Conservation (phyloP, 345 rosid genomes). For the Dimocarpus longan region DNA sequence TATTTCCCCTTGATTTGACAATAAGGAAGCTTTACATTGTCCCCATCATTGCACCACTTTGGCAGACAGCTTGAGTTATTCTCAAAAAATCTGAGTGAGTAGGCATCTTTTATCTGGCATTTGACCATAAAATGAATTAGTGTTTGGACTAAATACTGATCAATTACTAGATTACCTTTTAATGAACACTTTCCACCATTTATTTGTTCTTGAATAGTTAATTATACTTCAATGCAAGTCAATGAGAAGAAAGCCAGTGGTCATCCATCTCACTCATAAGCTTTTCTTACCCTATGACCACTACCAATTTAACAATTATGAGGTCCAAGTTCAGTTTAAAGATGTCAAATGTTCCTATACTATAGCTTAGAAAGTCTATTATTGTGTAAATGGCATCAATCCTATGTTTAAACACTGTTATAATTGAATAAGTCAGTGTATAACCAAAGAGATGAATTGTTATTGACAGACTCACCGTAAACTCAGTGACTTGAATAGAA, state of each 20-base stretch:
- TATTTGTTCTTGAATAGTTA: background rate
- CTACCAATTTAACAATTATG: background rate
- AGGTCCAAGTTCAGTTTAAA: background rate
- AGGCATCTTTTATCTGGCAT: slow-evolving; percentile 87
- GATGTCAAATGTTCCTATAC: background rate
- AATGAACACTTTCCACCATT: background rate
- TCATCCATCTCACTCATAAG: background rate
- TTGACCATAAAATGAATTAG: slow-evolving; percentile 12
- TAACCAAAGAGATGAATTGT: background rate
- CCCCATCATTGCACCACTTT: slow-evolving; percentile 88
- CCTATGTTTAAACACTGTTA: background rate
- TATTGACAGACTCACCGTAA: slow-evolving; percentile 62
- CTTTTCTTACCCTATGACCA: slow-evolving; percentile 3
- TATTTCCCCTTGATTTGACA: slow-evolving; percentile 93
- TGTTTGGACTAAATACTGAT: background rate
- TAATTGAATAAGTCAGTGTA: background rate
- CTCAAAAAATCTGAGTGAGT: slow-evolving; percentile 72
- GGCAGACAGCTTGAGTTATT: slow-evolving; percentile 81
- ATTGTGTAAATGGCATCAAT: background rate
- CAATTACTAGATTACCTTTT: background rate
- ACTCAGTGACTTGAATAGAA: slow-evolving; percentile 89
- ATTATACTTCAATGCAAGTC: background rate
- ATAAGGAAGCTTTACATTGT: slow-evolving; percentile 73
- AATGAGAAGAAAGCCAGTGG: background rate
- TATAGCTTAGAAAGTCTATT: background rate